Conservation (phyloP, 176 grass and related monocot genomes). For the Eremochloa ophiuroides region DNA sequence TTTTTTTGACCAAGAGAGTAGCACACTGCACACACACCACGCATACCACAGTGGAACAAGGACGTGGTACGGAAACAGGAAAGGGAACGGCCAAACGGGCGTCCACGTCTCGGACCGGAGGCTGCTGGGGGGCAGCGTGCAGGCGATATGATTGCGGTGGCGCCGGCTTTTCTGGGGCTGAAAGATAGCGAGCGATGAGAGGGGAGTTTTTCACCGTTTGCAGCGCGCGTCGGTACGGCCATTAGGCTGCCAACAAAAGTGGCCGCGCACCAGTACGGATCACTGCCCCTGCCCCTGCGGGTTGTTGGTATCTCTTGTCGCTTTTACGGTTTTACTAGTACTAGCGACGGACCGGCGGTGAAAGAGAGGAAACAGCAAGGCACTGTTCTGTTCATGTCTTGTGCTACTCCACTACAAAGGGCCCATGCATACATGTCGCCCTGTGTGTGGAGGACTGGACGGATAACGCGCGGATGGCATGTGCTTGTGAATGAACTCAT, state of each 20-base stretch:
- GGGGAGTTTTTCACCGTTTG: conserved; percentile 11
- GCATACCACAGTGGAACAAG: neutral
- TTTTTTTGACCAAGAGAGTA: neutral
- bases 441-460: conserved; percentile 10
- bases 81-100: conserved; percentile 12
- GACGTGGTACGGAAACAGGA: neutral
- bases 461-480: conserved; percentile 41
- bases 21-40: no score
- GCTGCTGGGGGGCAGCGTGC: conserved; percentile 22
- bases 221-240: neutral
- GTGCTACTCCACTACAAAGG: neutral
- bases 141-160: conserved; percentile 33
- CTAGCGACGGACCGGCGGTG: conserved; percentile 1
- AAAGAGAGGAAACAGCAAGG: neutral
- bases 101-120: conserved; percentile 43
- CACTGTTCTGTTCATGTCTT: conserved; percentile 1
- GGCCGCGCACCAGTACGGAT: neutral
- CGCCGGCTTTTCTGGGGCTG: conserved; percentile 24
- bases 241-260: neutral
- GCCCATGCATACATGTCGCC: neutral
- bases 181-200: neutral
- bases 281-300: neutral
- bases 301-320: neutral
- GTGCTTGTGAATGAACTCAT: no score
- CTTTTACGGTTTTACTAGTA: neutral